A percentile compares a stretch with the other conserved stretches of the same genome.
phyloP scores from a whole-genome alignment of 148 eudicot genomes.

The Vaccinium macrocarpon region DNA sequence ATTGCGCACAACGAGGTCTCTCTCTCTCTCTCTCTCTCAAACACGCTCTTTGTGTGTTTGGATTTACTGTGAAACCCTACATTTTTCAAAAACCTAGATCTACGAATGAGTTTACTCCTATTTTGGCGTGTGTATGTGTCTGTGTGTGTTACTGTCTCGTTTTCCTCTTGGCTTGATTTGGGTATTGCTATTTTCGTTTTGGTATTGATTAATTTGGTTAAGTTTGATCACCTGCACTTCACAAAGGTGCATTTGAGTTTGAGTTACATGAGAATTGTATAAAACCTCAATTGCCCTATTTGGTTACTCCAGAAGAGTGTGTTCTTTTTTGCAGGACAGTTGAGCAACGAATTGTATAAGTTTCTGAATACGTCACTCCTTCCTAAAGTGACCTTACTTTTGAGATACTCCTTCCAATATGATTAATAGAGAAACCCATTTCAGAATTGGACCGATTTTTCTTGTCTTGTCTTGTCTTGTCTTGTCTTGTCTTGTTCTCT shows the following conservation, averaged over 20 bases:
- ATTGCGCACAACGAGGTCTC: no score
- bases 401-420: neutral
- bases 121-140: neutral
- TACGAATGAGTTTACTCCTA: no score
- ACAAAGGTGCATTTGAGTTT: neutral
- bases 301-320: neutral
- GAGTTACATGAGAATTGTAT: neutral
- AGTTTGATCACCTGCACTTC: neutral
- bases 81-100: no score
- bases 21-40: no score
- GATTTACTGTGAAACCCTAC: no score
- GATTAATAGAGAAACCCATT: neutral
- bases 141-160: neutral
- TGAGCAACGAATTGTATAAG: neutral
- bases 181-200: neutral
- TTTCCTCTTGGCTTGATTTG: conserved; percentile 6
- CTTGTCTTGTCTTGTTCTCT: neutral
- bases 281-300: neutral
- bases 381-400: neutral
- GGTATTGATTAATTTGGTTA: neutral
- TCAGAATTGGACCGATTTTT: neutral
- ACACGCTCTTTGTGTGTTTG: no score
- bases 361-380: neutral
- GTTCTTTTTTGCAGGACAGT: neutral
- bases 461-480: neutral